A percentile compares a stretch with the other conserved stretches of the same genome.
Conservation (phyloP, 106 monocot species). For the Iris macrosiphon region DNA sequence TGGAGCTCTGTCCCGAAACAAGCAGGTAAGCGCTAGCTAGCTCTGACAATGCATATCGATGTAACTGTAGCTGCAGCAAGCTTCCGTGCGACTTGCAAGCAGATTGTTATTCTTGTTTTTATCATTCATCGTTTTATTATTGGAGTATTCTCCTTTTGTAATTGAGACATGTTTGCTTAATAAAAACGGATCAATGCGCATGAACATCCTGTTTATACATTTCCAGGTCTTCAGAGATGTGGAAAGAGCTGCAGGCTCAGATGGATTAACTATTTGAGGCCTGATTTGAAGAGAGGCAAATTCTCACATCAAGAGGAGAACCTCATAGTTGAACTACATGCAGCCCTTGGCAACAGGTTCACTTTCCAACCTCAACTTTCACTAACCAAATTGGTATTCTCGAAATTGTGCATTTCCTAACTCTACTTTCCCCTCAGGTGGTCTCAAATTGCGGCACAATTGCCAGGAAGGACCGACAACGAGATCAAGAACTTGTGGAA, state of each 20-base stretch:
- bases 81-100: too few species aligned
- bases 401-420: background rate
- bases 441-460: constrained; percentile 84
- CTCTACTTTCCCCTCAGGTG: constrained; percentile 37
- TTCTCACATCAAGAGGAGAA: constrained; percentile 87
- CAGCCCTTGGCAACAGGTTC: constrained; percentile 73
- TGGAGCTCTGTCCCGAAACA: constrained; percentile 63
- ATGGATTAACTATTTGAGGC: constrained; percentile 89
- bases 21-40: constrained; percentile 28
- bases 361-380: background rate
- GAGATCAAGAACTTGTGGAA: constrained; percentile 98
- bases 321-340: constrained; percentile 77
- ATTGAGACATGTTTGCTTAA: constrained; percentile 12
- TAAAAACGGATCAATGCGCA: background rate
- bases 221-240: constrained; percentile 85
- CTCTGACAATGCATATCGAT: background rate
- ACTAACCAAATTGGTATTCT: background rate
- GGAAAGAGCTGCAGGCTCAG: constrained; percentile 91
- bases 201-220: too few species aligned
- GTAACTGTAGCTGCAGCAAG: background rate
- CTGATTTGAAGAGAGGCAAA: constrained; percentile 78
- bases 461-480: constrained; percentile 90
- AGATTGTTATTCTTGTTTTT: constrained; percentile 18
- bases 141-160: constrained; percentile 31
- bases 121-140: constrained; percentile 7